A percentile compares a stretch with the other conserved stretches of the same genome.
Evolutionary conservation across 306 rosid species (phyloP).

Genomic region (Chamaecrista fasciculata): DNA sequence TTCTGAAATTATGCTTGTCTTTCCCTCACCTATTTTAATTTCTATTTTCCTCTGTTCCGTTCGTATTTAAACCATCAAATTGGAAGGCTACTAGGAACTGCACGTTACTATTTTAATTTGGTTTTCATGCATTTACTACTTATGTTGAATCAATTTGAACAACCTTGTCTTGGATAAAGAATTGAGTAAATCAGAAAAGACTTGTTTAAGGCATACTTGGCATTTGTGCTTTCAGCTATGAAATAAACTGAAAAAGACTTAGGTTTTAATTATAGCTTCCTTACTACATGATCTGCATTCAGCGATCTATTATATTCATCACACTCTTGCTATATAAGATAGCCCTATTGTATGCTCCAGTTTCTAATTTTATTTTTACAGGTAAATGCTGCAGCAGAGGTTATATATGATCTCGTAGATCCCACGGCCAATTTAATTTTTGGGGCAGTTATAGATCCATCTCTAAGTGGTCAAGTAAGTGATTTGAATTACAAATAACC

Average conservation of each 20-base stretch:
- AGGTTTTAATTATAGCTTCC: slow-evolving; percentile 5
- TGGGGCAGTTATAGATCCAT: slow-evolving; percentile 92
- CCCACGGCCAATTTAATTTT: slow-evolving; percentile 85
- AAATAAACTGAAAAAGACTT: neutral
- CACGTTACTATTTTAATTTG: neutral
- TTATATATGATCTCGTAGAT: slow-evolving; percentile 88
- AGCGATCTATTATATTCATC: slow-evolving; percentile 12
- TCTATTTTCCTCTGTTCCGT: neutral
- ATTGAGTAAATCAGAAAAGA: slow-evolving; percentile 2
- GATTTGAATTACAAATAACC: neutral
- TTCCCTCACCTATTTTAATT: neutral
- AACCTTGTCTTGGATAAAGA: neutral
- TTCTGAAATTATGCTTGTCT: neutral
- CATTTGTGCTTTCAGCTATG: neutral
- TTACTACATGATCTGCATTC: slow-evolving; percentile 9
- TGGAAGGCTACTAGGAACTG: slow-evolving; percentile 3
- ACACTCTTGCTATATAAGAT: slow-evolving; percentile 1
- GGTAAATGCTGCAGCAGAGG: slow-evolving; percentile 94
- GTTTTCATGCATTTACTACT: slow-evolving; percentile 1
- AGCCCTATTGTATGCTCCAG: slow-evolving; percentile 6
- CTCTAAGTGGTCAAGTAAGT: slow-evolving; percentile 84
- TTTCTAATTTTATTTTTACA: slow-evolving; percentile 29
- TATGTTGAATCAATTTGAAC: neutral
- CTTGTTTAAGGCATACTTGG: slow-evolving; percentile 17
- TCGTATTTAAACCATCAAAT: slow-evolving; percentile 21